Base-by-base conservation (phyloP, 1,284 basidiomycete genomes). In the Marasmius tenuissimus region DNA sequence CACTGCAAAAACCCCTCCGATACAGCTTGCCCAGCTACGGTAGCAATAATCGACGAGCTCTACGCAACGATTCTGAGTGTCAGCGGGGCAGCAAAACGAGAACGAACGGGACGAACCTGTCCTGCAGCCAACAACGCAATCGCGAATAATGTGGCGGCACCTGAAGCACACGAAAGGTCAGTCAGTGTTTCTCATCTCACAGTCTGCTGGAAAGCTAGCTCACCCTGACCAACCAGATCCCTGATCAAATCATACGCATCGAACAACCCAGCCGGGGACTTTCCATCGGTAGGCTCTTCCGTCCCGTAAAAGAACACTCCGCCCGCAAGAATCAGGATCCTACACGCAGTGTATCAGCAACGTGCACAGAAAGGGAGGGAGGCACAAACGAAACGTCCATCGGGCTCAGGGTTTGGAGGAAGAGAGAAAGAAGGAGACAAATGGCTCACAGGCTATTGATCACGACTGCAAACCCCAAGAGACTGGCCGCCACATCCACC, bases 1-100 rank as follows among this genome's bases (percentile, higher is more conserved):
- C 93, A 95, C 63, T 89, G 83, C 67, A 96, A 85, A 73, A 94
- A 94, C 0, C 93, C 93, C 72, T 96, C 92, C 2, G 87, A 88
- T 45, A 96, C 89, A 58, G 93, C 84, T 72, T 95, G 86, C 0
- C 94, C 94, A 0, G 92, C 87, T 35, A 95, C 77, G 0, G 93
- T 95, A 3, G 90, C 92, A 0, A 92, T 93, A 64, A 96, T 87
- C 27, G 27, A 45, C 87, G 89, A 0, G 93, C 90, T 45, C 27
- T 27, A 27, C 27, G 4, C 27, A 4, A 2, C 27, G 27, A 27
- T 27, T n/a, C n/a, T n/a, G n/a, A n/a, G 27, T 4, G 27, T 27
- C 27, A 27, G 27, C 27, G 2, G n/a, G n/a, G n/a, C n/a, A n/a
- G n/a, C n/a, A n/a, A n/a, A n/a, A n/a, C n/a, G n/a, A n/a, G n/a